Evolutionary conservation across 805 yeast species (phyloP), one percentile per base, ranked within the genome.

Genomic region (Starmera quercuum): DNA sequence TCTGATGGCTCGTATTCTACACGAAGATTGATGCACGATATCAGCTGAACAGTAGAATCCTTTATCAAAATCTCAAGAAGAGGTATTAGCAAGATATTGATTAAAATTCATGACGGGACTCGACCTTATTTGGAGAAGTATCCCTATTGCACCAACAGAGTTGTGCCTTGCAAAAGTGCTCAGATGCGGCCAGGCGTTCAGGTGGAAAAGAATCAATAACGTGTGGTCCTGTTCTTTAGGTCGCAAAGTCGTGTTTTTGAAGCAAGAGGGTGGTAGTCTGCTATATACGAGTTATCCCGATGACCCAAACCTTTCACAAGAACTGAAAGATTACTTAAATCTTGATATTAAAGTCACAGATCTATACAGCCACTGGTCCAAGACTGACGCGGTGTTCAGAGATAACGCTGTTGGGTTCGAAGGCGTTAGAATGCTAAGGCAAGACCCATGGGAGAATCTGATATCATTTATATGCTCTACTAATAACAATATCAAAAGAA

Each of bases 401-500:
- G 57, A 54, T 32, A 53, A 51, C 34, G 34, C 60, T 5, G 41
- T 54, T 25, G 50, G 47, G 20, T 75, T 75, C 35, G 64, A 64
- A 4, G 97, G 97, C 0, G 77, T 90, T 14, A 62, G 98, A 20
- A 85, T 90, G 41, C 66, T 92, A 19, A 68, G 88, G 24, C 97
- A 92, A 55, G 96, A 90, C 43, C 97, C 98, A 0, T 92, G 97
- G 97, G 98, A 92, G 46, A 86, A 90, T 28, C 63, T 87, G 29
- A 62, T 90, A 14, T 83, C 92, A 2, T 92, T 90, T 44, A 92
- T 92, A 9, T 92, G 97, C 59, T 85, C 95, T 2, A 79, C 95
- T n/a, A 92, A 92, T 56, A 92, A 92, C 58, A 92, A 92, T 49
- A 92, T 92, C 34, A 86, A 90, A 50, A 67, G 98, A 24, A 92